Conservation (phyloP, 2,329 filamentous ascomycete species). For the Ophiostoma fasciatum region DNA sequence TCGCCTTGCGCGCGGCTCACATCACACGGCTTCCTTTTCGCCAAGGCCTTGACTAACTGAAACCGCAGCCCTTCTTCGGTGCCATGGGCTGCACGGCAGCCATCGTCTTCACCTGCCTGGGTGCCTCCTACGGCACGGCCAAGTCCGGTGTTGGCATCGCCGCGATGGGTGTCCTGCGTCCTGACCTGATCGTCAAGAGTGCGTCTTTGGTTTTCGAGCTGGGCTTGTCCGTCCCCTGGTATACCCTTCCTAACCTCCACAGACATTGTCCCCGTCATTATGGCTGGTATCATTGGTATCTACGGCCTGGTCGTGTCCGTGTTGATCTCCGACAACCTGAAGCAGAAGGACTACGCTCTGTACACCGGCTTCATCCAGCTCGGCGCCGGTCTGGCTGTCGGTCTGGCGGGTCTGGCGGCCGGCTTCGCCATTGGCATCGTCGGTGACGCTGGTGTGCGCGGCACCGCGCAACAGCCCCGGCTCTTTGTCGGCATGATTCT, state of each 20-base stretch:
- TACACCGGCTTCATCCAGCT: conserved; percentile 79
- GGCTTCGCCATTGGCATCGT: conserved; percentile 81
- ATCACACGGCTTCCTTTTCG: conserved; percentile 2
- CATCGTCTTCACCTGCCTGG: conserved; percentile 38
- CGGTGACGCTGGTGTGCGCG: conserved; percentile 77
- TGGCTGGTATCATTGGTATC: conserved; percentile 99
- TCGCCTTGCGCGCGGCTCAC: too few relatives aligned
- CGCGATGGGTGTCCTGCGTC: conserved; percentile 93
- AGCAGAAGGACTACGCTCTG: conserved; percentile 51
- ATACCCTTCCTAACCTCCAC: conserved; percentile 1
- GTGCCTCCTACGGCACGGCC: conserved; percentile 95
- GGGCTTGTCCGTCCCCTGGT: not conserved
- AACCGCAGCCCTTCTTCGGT: conserved; percentile 78
- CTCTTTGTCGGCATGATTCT: conserved; percentile 96
- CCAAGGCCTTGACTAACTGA: conserved; percentile 1
- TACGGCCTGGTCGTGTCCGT: conserved; percentile 85
- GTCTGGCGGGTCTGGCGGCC: conserved; percentile 69
- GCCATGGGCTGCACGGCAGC: conserved; percentile 79
- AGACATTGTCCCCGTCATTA: conserved; percentile 99
- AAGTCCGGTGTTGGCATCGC: conserved; percentile 99
- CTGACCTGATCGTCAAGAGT: conserved; percentile 99
- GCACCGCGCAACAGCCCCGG: conserved; percentile 69
- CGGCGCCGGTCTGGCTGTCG: conserved; percentile 68
- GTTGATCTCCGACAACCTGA: conserved; percentile 66
- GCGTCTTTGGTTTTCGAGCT: conserved; percentile 24